Base-by-base conservation (phyloP, 352 stramenopile genomes). In the Thalassiosira sp. region DNA sequence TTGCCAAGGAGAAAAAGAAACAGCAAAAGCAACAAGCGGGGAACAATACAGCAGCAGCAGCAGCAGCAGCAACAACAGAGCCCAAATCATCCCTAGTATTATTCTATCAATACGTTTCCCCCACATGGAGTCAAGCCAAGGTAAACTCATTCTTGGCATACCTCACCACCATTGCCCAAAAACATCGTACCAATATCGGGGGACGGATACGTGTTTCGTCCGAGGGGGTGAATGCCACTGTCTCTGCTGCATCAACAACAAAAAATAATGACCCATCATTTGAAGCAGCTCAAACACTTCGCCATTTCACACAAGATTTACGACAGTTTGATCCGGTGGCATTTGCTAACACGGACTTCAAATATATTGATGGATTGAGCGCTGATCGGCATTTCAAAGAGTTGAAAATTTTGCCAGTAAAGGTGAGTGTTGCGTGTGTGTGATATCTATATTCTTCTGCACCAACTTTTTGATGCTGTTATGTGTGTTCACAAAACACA, bases 191-290 rank as follows among this genome's bases (percentile, higher is more conserved):
- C 31, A 76, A 81, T 56, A 45, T 94, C 31, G 89, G 85, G n/a
- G 90, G 90, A 22, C 69, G 90, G 1, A 86, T 94, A 33, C 85
- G 90, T 27, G 81, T 94, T 5, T 84, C 89, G 1, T 72, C 56
- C 24, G 90, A 94, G 84, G 90, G 89, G 22, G 69, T 94, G 2
- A 94, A 94, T 72, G 78, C 73, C 15, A 94, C 90, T 0, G 48
- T 94, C 7, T 91, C 81, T 11, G 76, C 81, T 42, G 61, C 56
- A 1, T 73, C 74, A 3, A 64, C 37, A 3, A 31, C n/a, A 13
- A 22, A 24, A 13, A 52, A 5, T 56, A 42, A 35, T 56, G n/a
- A 88, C 65, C 15, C 67, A 24, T 33, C 31, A 42, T 81, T 71
- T 35, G 43, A 72, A 40, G 80, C 83, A 6, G 56, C 67, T 10